Base-by-base conservation (phyloP, 208 protist genomes). In the Leishmania braziliensis region DNA sequence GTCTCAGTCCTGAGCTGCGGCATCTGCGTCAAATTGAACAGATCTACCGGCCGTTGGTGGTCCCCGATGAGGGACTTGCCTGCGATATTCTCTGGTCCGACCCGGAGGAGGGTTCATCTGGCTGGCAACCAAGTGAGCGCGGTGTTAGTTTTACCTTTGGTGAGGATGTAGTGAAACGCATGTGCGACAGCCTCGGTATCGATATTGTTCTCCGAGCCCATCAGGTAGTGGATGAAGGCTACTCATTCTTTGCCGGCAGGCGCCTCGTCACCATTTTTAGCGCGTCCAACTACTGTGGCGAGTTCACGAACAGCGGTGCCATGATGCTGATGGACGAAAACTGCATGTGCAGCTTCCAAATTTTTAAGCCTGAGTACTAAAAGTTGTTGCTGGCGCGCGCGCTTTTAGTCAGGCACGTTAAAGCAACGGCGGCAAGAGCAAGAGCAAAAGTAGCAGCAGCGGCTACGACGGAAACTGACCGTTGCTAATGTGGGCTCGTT, bases 211-310 rank as follows among this genome's bases (percentile, higher is more conserved):
- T 98, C 77, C 90, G 99, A 50, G 99, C 99, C 10, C 99, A 99
- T 87, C 99, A 99, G 87, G 96, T 99, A 8, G 98, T 99, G 16
- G 97, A 99, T 54, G 95, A 99, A 78, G 98, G 98, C 6, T 99
- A 99, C 89, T 97, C 99, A 72, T 99, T 99, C 85, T 99, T 99
- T 83, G 98, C 98, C 2, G 96, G 98, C 54, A 90, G 99, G 26
- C 92, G 98, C 81, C 95, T 99, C 62, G 99, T 99, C 48, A 99
- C 99, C 0, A 84, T 99, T 14, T 99, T 99, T 91, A 99, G 95
- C 12, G 99, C 99, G 5, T 98, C 99, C 26, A 99, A 99, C 91
- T 99, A 99, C 90, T 99, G 98, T 85, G 99, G 99, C 74, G 98
- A 99, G 88, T 99, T 99, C 87, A 99, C 99, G 75, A 99, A 99